Percentiles rank a stretch among this genome's conserved stretches.
Conservation (phyloP, 2,329 filamentous ascomycete genomes). For the Metarhizium sp. region DNA sequence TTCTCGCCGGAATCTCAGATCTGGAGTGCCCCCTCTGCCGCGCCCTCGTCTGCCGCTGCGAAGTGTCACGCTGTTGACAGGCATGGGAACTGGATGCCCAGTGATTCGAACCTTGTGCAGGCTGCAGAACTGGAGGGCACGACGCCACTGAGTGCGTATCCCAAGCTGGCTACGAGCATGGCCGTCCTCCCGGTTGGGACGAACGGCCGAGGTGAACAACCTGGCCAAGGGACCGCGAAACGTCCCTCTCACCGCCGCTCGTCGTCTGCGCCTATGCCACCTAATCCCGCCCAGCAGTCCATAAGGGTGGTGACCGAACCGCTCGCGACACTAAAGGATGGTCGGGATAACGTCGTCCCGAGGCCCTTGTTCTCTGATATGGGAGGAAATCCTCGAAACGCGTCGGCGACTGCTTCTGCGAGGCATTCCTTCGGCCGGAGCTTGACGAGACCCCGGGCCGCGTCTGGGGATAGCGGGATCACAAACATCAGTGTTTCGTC, state of each 20-base stretch:
- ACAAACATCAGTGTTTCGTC: slow-evolving; percentile 22
- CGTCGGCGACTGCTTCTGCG: slow-evolving; percentile 1
- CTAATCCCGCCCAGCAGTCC: not conserved
- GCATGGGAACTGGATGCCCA: slow-evolving; percentile 44
- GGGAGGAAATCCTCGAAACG: slow-evolving; percentile 11
- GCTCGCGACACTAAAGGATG: not conserved
- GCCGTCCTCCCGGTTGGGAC: slow-evolving; percentile 11
- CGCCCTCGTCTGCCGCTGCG: slow-evolving; percentile 34
- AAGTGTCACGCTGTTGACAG: slow-evolving; percentile 42
- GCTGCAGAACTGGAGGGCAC: slow-evolving; percentile 16
- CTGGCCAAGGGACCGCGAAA: not conserved
- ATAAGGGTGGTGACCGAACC: slow-evolving; percentile 5
- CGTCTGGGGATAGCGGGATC: slow-evolving; percentile 23
- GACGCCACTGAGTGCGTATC: slow-evolving; percentile 7
- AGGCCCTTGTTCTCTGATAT: slow-evolving; percentile 16
- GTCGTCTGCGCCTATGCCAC: not conserved
- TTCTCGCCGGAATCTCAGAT: slow-evolving; percentile 29
- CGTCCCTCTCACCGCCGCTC: not conserved
- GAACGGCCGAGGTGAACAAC: not conserved
- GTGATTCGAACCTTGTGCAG: slow-evolving; percentile 22
- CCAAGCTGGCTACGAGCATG: slow-evolving; percentile 6
- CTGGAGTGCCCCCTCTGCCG: slow-evolving; percentile 40
- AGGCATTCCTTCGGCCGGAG: slow-evolving; percentile 13
- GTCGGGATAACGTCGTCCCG: slow-evolving; percentile 6
- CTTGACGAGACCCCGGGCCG: slow-evolving; percentile 14